Evolutionary conservation across 306 rosid genomes (phyloP), one percentile per base, ranked within the genome.

Genomic region (Vigna reflexopilosa): DNA sequence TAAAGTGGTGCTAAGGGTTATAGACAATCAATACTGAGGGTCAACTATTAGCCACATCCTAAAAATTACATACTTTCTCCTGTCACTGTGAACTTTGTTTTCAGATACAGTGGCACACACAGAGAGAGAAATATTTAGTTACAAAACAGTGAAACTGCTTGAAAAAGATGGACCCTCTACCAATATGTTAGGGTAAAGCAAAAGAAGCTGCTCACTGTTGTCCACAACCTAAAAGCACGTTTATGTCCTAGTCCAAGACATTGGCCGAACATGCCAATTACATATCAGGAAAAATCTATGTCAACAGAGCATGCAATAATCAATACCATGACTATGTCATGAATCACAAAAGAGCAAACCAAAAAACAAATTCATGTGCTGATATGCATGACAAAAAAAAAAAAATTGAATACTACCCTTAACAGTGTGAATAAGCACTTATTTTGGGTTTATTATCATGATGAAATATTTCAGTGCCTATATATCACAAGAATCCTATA

Each of bases 211-310:
- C 42, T 36, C 42, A 64, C 40, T 64, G 16, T 13, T 12, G 73
- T 47, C 16, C 55, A 80, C 65, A 70, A 61, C 36, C 75, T 26
- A 75, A 79, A 81, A 14, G 30, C 70, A 77, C 68, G 67, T 68
- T 78, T n/a, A 36, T 24, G 63, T 77, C 83, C 79, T 62, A 51
- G 45, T 64, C 61, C 84, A 50, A 65, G 68, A 40, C 68, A 38
- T 74, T 70, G 67, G 83, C 49, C 11, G 47, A 42, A 42, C 12
- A 42, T 42, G 47, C 12, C 80, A 79, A 69, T 71, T 49, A 9
- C 61, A 78, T 42, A 9, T 78, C 74, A 54, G 70, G 14, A 54
- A 74, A 68, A 85, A 65, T 30, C 66, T 26, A 36, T 67, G 64
- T 61, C 17, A 36, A 45, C 12, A 61, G 63, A 68, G 83, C 16